Evolutionary conservation across 306 rosid genomes (phyloP).

Genomic region (Acacia crassicarpa): DNA sequence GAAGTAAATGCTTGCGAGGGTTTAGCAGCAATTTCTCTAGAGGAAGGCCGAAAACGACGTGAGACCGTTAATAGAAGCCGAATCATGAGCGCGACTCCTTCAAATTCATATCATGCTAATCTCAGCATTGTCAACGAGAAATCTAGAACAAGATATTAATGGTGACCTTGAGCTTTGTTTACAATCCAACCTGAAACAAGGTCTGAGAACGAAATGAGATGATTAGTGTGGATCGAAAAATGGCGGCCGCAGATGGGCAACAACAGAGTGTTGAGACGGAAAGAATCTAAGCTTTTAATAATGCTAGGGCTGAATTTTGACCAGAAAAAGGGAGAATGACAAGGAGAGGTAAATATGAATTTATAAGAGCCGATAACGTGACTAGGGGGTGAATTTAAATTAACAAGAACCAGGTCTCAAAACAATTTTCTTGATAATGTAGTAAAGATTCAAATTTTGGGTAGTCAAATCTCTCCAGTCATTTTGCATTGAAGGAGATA

Average conservation of each 20-base stretch:
- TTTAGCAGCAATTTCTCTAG: neutral
- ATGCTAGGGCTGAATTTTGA: neutral
- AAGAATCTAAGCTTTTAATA: neutral
- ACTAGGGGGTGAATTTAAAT: no score
- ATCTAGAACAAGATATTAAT: neutral
- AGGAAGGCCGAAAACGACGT: slow-evolving; percentile 14
- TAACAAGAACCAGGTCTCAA: no score
- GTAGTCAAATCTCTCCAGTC: no score
- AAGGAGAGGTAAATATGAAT: no score
- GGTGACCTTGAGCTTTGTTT: neutral
- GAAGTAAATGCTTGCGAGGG: slow-evolving; percentile 33
- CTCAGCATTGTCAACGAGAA: neutral
- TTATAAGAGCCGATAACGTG: no score
- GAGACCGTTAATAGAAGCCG: slow-evolving; percentile 34
- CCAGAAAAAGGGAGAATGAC: neutral
- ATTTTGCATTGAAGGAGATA: no score
- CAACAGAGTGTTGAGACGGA: neutral
- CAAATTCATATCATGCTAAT: neutral
- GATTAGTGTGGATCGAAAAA: neutral
- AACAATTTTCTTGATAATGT: no score
- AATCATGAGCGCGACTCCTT: slow-evolving; percentile 31
- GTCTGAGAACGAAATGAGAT: neutral
- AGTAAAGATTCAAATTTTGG: no score
- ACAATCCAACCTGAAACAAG: neutral
- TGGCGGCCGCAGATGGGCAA: neutral